These are phyloP conservation scores for Podospora appendiculata DNA, from an alignment of 495 filamentous ascomycete species.

Conservation along the genomic window DNA sequence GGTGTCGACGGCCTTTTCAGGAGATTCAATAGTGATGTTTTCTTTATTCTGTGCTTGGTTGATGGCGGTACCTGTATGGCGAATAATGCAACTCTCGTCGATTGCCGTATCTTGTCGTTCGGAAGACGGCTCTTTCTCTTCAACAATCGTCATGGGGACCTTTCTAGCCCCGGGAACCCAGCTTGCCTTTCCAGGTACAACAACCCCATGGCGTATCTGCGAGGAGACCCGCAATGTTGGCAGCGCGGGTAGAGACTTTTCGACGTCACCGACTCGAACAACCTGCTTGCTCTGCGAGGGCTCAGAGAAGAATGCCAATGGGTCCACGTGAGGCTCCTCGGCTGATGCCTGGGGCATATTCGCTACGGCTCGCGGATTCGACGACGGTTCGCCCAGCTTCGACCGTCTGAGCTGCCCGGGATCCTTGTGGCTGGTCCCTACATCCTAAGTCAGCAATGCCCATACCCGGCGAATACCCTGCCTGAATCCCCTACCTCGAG, in stretches of 20 bases:
- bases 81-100: neutral
- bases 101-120: neutral
- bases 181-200: conserved; percentile 2
- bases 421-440: no score
- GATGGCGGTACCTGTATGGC: neutral
- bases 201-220: conserved; percentile 4
- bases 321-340: neutral
- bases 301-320: neutral
- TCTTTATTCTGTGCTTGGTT: neutral
- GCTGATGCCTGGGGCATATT: neutral
- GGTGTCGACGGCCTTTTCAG: conserved; percentile 1
- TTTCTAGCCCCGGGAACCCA: conserved; percentile 2
- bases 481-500: neutral
- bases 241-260: conserved; percentile 8
- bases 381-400: neutral
- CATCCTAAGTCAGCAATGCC: no score
- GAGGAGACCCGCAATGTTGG: conserved; percentile 2
- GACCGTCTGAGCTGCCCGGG: no score
- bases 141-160: conserved; percentile 17
- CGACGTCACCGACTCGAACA: neutral
- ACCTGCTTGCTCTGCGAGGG: neutral
- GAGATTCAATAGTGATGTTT: neutral
- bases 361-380: neutral
- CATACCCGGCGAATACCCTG: no score
- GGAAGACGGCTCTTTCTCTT: conserved; percentile 23